Conservation (phyloP, 2,329 filamentous ascomycete species). For the Albifimbria verrucaria region DNA sequence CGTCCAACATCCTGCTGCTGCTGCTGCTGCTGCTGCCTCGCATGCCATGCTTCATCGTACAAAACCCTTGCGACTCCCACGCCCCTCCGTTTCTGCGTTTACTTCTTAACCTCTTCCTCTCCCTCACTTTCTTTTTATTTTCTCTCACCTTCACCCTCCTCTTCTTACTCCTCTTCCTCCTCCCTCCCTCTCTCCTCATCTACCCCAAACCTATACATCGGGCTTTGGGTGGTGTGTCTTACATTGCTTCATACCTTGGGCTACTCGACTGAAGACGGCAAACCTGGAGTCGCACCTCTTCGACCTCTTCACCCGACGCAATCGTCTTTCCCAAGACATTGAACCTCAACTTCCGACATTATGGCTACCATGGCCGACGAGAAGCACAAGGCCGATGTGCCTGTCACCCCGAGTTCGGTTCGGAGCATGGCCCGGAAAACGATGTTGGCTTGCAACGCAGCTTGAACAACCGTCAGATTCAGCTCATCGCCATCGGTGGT, state of each 20-base stretch:
- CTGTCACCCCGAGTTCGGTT: conserved; percentile 21
- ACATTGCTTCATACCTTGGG: neutral
- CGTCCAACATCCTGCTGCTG: too few relatives aligned
- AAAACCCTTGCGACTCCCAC: neutral
- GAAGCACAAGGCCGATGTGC: conserved; percentile 21
- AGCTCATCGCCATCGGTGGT: conserved; percentile 56
- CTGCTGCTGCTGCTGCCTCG: too few relatives aligned
- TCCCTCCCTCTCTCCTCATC: neutral
- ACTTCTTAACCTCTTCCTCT: neutral
- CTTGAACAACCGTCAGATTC: conserved; percentile 53
- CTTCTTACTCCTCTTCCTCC: neutral
- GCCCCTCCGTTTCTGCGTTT: neutral
- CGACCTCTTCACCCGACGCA: neutral
- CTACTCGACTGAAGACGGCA: neutral
- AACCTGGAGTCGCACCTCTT: neutral
- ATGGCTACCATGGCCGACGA: conserved; percentile 13
- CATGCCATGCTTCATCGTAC: neutral
- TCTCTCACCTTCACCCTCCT: neutral
- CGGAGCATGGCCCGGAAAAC: conserved; percentile 22
- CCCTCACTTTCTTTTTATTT: too few relatives aligned
- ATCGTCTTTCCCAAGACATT: too few relatives aligned
- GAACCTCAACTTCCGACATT: too few relatives aligned
- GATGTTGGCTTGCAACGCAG: conserved; percentile 41
- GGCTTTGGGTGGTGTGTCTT: too few relatives aligned
- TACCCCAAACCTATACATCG: too few relatives aligned